Evolutionary conservation across 345 rosid species (phyloP), one percentile per base, ranked within the genome.

Genomic region (Linum lewisii): DNA sequence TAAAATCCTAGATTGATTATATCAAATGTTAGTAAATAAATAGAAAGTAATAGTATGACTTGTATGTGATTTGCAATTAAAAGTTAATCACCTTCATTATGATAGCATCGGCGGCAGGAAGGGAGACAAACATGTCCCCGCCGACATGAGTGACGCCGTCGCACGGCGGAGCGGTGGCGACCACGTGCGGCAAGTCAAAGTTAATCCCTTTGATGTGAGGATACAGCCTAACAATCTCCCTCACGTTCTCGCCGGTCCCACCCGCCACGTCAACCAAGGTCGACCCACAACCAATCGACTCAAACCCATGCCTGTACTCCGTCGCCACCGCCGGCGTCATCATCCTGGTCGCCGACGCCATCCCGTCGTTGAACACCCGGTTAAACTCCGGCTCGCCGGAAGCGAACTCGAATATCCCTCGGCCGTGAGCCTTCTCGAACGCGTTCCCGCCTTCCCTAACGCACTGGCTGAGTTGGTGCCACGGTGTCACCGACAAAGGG

Each of bases 81-180:
- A n/a, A n/a, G n/a, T n/a, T n/a, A n/a, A n/a, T 47, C 42, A 73
- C 77, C 69, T 64, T 59, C 60, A 73, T 51, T 26, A 73, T 51
- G 24, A 58, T 57, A 0, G 62, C 72, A 55, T 72, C 76, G 21
- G 76, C 72, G 6, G 1, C n/a, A 7, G 72, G 76, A 63, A 72
- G 42, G 18, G 58, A 42, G 21, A 58, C 68, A 5, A 72, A 72
- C 72, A 72, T 72, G 65, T 19, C 54, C 2, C 76, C 76, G 7
- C 59, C 71, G 6, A 54, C 59, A 20, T 67, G 76, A 14, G 56
- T 32, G 14, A 72, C 65, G 10, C 76, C 72, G 0, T 54, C 47
- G 19, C 36, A 2, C 1, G 5, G n/a, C 21, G 69, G 68, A 1
- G 76, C 76, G 9, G 68, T 34, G 9, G 62, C 47, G 9, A 63